Evolutionary conservation across 805 yeast genomes (phyloP).

Genomic region (Spathaspora arborariae): DNA sequence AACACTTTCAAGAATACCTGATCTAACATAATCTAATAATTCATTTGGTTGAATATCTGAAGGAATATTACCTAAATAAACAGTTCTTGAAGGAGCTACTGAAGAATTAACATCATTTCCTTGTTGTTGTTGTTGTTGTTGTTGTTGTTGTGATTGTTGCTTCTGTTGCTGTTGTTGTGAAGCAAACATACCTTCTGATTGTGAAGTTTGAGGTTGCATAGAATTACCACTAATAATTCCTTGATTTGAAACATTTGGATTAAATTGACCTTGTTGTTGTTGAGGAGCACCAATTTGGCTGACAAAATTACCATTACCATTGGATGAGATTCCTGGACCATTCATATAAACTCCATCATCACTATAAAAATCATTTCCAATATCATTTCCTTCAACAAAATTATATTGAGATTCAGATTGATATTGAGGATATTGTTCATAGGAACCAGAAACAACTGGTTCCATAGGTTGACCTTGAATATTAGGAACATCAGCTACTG

Average conservation of each 20-base stretch:
- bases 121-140: background rate
- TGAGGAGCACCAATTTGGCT: background rate
- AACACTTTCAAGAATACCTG: conserved; percentile 82
- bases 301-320: background rate
- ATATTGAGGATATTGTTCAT: conserved; percentile 11
- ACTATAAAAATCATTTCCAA: conserved; percentile 20
- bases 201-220: background rate
- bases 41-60: conserved; percentile 75
- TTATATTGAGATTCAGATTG: conserved; percentile 16
- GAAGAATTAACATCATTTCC: conserved; percentile 9
- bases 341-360: conserved; percentile 16
- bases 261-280: conserved; percentile 2
- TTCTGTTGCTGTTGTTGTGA: background rate
- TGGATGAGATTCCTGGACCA: background rate
- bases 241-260: background rate
- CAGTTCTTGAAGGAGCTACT: conserved; percentile 74
- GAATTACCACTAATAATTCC: background rate
- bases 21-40: conserved; percentile 82
- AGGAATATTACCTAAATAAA: conserved; percentile 86
- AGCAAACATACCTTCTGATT: background rate
- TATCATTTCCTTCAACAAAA: background rate
- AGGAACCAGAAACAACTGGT: conserved; percentile 12
- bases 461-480: conserved; percentile 6
- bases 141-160: background rate
- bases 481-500: too few relatives aligned